Evolutionary conservation across 164 flowering plant genomes (phyloP).

Genomic region (Paratinospora sagittata): DNA sequence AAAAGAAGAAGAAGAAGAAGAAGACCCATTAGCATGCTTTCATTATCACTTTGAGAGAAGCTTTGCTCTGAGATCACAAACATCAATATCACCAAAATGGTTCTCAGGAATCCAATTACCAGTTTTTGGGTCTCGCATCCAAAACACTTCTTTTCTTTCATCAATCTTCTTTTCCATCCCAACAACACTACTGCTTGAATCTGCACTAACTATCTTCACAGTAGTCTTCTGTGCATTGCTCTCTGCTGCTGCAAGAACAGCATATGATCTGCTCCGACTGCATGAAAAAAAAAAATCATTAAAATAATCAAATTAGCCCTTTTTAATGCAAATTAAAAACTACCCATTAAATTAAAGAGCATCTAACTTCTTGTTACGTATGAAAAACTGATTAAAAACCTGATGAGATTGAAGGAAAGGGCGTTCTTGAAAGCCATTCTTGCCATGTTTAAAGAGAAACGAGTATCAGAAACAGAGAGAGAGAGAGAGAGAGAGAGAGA

Average conservation of each 20-base stretch:
- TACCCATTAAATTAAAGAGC: not conserved
- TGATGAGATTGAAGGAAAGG: too few relatives aligned
- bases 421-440: too few relatives aligned
- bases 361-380: too few relatives aligned
- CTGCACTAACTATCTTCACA: not conserved
- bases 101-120: conserved; percentile 66
- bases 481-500: too few relatives aligned
- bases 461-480: too few relatives aligned
- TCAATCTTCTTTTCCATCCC: not conserved
- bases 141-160: conserved; percentile 20
- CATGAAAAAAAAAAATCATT: not conserved
- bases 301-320: too few relatives aligned
- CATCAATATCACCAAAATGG: conserved; percentile 41
- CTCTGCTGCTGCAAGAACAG: not conserved
- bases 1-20: too few relatives aligned
- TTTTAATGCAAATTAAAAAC: not conserved
- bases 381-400: too few relatives aligned
- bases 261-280: conserved; percentile 3
- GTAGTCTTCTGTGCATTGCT: not conserved
- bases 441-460: too few relatives aligned
- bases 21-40: too few relatives aligned
- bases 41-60: conserved; percentile 23
- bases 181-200: not conserved
- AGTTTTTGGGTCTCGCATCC: conserved; percentile 63
- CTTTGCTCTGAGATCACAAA: conserved; percentile 39